Base-by-base conservation (phyloP, 495 filamentous ascomycete genomes). In the Penicillium macrosclerotiorum region DNA sequence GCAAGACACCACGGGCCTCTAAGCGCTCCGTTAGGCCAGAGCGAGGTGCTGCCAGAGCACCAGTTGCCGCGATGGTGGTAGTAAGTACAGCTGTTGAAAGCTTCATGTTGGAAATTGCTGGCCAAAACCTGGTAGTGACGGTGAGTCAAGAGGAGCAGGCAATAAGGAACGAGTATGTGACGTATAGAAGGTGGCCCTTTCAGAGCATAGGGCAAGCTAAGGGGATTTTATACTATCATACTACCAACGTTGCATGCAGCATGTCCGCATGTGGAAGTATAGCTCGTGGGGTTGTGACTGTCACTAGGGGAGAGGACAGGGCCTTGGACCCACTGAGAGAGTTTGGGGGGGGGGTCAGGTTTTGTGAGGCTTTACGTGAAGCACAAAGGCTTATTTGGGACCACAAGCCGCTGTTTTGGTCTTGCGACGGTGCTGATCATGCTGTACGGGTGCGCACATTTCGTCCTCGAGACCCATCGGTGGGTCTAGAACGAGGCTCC, bases 41-140 rank as follows among this genome's bases (percentile, higher is more conserved):
- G 20, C 58, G 50, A 35, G 59, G 62, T 3, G 60, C 64, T 7
- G 62, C 65, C 8, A 69, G 57, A 4, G 56, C 54, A 12, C 48
- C 46, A 29, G 57, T 45, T 5, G 56, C 52, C 36, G 66, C 37
- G 5, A 55, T 38, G 32, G 56, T 47, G 24, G 59, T 57, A 14
- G 59, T 41, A 2, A 71, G 8, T 16, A 55, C 30, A 5, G 48
- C 40, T 19, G 38, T 44, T 7, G 47, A 42, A 45, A 66, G 37
- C 44, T 64, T 66, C 65, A 68, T 68, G 9, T 40, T 68, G 45
- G 26, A 18, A 18, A 33, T 1, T 2, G 17, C 24, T 6, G 25
- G 3, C 19, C 30, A 16, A 30, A 20, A 19, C 6, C 3, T 6
- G 25, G 8, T 20, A 12, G 5, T 9, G 13, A 24, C 18, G 1